Conservation (phyloP, 2,329 filamentous ascomycete genomes). For the Sporothrix variecibatus region DNA sequence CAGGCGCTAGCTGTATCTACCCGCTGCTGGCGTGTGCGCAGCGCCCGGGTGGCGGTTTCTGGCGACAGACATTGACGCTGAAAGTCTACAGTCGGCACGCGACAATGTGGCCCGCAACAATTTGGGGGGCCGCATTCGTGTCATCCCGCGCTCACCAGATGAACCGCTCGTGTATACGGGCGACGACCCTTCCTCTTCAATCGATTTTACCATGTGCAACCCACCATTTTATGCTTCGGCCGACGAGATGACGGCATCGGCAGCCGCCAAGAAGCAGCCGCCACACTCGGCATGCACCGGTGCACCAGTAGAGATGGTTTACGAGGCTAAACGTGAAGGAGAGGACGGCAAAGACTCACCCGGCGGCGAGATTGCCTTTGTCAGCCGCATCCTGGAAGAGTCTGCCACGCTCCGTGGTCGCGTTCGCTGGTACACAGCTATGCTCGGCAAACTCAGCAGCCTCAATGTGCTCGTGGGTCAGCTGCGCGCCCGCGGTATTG, state of each 20-base stretch:
- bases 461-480: constrained; percentile 62
- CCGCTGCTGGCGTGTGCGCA: constrained; percentile 75
- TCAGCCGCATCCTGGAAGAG: constrained; percentile 65
- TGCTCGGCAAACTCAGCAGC: constrained; percentile 81
- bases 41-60: constrained; percentile 69
- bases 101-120: constrained; percentile 68
- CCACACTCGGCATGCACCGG: constrained; percentile 78
- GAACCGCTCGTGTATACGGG: constrained; percentile 65
- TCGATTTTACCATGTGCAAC: constrained; percentile 91
- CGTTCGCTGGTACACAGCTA: constrained; percentile 86
- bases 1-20: constrained; percentile 90
- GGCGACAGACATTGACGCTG: constrained; percentile 76
- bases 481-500: constrained; percentile 55
- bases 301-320: constrained; percentile 82
- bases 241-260: constrained; percentile 66
- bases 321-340: constrained; percentile 33
- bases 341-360: constrained; percentile 56
- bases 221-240: constrained; percentile 88
- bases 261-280: constrained; percentile 64
- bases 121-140: constrained; percentile 62
- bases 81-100: constrained; percentile 66
- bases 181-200: constrained; percentile 39
- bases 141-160: constrained; percentile 56
- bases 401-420: constrained; percentile 45
- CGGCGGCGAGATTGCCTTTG: constrained; percentile 81